Base-by-base conservation (phyloP, 805 yeast species). In the Saccharomycopsis babjevae region DNA sequence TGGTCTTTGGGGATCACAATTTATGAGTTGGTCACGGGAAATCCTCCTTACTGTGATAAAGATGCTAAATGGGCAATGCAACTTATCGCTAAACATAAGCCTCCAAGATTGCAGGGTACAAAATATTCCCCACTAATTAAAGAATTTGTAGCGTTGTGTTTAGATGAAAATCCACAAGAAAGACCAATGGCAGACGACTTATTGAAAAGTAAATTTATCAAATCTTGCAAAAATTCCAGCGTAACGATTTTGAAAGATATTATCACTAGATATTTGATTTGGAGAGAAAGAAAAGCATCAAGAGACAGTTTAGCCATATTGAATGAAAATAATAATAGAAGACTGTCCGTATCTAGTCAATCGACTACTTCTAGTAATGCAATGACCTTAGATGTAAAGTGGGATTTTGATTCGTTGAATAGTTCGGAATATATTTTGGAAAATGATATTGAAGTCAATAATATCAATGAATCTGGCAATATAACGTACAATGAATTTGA, bases 1-100 rank as follows among this genome's bases (percentile, higher is more conserved):
- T 94, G 99, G 99, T 92, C 98, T 0, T 72, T 93, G 56, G 99
- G 99, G 16, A 89, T 94, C 63, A 93, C 99, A 0, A 78, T 91
- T 8, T 94, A 85, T 73, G 99, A 94, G 72, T 86, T 93, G 65
- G 96, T 96, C 10, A 92, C 98, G 0, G 98, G 99, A 0, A 90
- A 89, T 67, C 99, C 99, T 5, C 99, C 99, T 0, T 92, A 92
- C 69, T 85, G 97, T 68, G 97, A 94, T 64, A 88, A 89, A 66
- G 99, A 93, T 68, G 97, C 97, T 0, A 77, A 88, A 76, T 80
- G 97, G 74, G 99, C 97, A 1, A 88, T 94, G 91, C 92, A 90
- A 69, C 76, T 94, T 72, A 91, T 94, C 57, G 89, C 97, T 0
- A 89, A 91, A 66, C 89, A 89, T 66, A 89, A 92, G 59, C 99